A percentile compares a stretch with the other conserved stretches of the same genome.
phyloP scores from a whole-genome alignment of 2,329 filamentous ascomycete species.

The Lachnellula willkommii region DNA sequence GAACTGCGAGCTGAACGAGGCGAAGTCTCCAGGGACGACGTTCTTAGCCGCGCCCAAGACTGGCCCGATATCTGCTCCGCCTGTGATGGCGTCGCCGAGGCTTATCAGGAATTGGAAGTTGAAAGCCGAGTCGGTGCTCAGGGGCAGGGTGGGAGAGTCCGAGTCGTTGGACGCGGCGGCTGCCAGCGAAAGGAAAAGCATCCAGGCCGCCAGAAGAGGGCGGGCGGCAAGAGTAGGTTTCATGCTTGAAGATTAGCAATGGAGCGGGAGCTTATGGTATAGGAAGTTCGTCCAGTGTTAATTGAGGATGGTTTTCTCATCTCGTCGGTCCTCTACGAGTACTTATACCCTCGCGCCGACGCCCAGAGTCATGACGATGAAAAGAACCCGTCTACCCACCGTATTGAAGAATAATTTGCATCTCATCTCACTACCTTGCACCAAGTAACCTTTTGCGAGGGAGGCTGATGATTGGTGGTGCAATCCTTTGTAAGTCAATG shows the following conservation, averaged over 20 bases:
- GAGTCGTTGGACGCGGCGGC: neutral
- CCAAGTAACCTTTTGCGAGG: neutral
- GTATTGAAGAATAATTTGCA: neutral
- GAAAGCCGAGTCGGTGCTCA: constrained; percentile 3
- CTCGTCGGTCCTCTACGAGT: neutral
- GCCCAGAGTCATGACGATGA: neutral
- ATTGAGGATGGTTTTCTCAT: neutral
- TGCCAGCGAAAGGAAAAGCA: neutral
- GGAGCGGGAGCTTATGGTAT: neutral
- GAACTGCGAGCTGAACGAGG: constrained; percentile 2
- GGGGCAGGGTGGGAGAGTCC: neutral
- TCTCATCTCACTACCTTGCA: neutral
- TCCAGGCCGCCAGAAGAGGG: neutral
- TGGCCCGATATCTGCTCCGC: constrained; percentile 3
- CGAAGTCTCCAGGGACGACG: constrained; percentile 3
- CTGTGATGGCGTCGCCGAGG: neutral
- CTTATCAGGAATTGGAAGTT: constrained; percentile 5
- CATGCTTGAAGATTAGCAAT: neutral
- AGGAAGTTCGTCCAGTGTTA: neutral
- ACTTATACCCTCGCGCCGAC: neutral
- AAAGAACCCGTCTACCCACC: neutral
- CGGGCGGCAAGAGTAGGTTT: neutral
- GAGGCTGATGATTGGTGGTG: neutral
- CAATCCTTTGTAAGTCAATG: neutral
- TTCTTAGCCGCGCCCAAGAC: constrained; percentile 3